phyloP scores from a whole-genome alignment of 1,284 basidiomycete species.

The Trichosporon coremiiforme region DNA sequence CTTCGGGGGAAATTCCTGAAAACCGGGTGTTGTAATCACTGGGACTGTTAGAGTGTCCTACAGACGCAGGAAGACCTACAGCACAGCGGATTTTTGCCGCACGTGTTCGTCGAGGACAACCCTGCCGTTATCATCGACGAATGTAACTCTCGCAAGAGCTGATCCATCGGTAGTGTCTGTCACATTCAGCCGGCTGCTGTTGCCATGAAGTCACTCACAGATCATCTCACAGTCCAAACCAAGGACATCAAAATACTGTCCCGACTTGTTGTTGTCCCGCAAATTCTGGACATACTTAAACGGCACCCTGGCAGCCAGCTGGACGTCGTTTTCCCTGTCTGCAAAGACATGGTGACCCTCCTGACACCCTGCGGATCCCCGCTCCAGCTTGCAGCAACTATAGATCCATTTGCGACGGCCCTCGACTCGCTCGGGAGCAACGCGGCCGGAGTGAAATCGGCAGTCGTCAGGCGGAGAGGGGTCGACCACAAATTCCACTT shows the following conservation, averaged over 20 bases:
- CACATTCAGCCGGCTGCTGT: not conserved
- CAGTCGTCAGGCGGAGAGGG: conserved; percentile 65
- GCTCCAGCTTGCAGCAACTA: conserved; percentile 61
- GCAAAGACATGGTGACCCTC: conserved; percentile 45
- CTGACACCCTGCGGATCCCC: conserved; percentile 56
- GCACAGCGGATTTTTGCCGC: conserved; percentile 72
- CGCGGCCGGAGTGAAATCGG: conserved; percentile 76
- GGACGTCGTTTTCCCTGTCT: conserved; percentile 61
- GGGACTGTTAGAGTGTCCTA: conserved; percentile 1
- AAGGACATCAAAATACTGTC: conserved; percentile 66
- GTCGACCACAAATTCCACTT: conserved; percentile 65
- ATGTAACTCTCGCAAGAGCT: conserved; percentile 80
- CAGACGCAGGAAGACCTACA: conserved; percentile 60
- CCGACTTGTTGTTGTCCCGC: conserved; percentile 20
- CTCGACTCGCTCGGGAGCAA: conserved; percentile 46
- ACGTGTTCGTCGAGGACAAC: conserved; percentile 80
- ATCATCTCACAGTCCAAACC: conserved; percentile 91
- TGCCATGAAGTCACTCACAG: conserved; percentile 53
- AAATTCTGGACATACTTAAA: conserved; percentile 63
- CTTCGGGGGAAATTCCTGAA: conserved; percentile 73
- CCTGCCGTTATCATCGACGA: conserved; percentile 72
- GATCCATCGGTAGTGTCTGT: conserved; percentile 78
- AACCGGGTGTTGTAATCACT: conserved; percentile 87
- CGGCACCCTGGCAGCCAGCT: conserved; percentile 71
- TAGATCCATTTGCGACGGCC: conserved; percentile 52